These are phyloP conservation scores for Sicyos edulis DNA, from an alignment of 306 rosid species.

Conservation along the genomic window DNA sequence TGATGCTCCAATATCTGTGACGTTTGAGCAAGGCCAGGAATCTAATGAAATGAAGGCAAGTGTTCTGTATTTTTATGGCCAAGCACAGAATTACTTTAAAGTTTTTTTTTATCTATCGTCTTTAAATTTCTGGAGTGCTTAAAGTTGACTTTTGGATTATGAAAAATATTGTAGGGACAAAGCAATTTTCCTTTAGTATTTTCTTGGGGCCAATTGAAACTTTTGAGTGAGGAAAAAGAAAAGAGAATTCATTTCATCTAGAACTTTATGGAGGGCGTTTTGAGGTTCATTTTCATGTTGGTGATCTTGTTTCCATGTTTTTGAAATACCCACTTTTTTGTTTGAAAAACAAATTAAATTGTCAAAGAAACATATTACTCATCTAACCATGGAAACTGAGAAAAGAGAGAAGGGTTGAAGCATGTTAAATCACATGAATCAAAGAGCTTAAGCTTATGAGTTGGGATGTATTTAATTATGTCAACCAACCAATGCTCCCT, in stretches of 20 bases:
- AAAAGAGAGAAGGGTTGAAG: background rate
- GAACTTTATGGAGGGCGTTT: background rate
- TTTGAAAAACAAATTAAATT: background rate
- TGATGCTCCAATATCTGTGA: conserved; percentile 30
- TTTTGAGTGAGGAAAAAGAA: conserved; percentile 13
- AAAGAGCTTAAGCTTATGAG: no score
- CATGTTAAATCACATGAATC: background rate
- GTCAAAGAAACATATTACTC: background rate
- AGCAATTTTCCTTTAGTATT: conserved; percentile 7
- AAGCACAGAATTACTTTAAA: background rate
- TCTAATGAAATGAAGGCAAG: conserved; percentile 41
- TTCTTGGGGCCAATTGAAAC: conserved; percentile 17
- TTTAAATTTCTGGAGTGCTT: conserved; percentile 9
- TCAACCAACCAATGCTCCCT: no score
- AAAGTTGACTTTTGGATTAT: conserved; percentile 11
- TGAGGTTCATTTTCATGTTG: conserved; percentile 5
- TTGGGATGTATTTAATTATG: no score
- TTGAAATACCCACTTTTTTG: background rate
- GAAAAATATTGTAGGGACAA: conserved; percentile 5
- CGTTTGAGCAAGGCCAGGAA: conserved; percentile 35
- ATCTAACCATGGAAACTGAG: background rate
- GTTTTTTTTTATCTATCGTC: conserved; percentile 2
- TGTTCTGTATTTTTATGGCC: background rate
- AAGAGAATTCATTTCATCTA: background rate
- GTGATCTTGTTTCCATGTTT: background rate